Base-by-base conservation (phyloP, 2,329 filamentous ascomycete species). In the Apiospora arundinis region DNA sequence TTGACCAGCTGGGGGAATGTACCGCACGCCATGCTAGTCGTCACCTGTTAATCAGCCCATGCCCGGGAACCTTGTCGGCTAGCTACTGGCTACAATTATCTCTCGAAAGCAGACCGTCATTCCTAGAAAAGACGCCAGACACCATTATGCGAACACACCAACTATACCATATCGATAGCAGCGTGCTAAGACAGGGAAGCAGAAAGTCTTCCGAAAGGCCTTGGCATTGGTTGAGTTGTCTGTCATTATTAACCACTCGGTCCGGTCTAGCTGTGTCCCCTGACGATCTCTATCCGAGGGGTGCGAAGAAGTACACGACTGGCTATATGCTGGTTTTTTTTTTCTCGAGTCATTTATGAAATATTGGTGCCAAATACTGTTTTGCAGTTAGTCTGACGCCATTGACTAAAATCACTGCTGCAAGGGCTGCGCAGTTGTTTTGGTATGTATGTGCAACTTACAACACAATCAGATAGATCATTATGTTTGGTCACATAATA, bases 11-110 rank as follows among this genome's bases (percentile, higher is more conserved):
- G 37, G 48, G 67, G 67, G 46, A 21, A 56, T 42, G 67, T 28
- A 37, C 45, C 37, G 67, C 11, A 42, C 32, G 11, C 56, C 32
- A 40, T 63, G 56, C 32, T 63, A 63, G 56, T 63, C 32, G 56
- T 63, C 56, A 32, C 32, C 56, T 63, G 56, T 63, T 63, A 63
- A 63, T 63, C 56, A 63, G 56, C 56, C 56, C 56, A 63, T 40
- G 18, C 32, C 4, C 32, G 32, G 32, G 56, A 63, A 40, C 56
- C 56, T 63, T 63, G 56, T 63, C 32, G 56, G 56, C 14, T 45
- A 45, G 9, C 42, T 16, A 45, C 42, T 18, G 4, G 42, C 32
- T 63, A 28, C 52, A 16, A 37, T 37, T 21, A 21, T 37, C 32
- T 32, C 56, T 40, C n/a, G 32, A 32, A 63, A 63, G 21, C 56